phyloP scores from a whole-genome alignment of 345 rosid species.

The Populus nigra region DNA sequence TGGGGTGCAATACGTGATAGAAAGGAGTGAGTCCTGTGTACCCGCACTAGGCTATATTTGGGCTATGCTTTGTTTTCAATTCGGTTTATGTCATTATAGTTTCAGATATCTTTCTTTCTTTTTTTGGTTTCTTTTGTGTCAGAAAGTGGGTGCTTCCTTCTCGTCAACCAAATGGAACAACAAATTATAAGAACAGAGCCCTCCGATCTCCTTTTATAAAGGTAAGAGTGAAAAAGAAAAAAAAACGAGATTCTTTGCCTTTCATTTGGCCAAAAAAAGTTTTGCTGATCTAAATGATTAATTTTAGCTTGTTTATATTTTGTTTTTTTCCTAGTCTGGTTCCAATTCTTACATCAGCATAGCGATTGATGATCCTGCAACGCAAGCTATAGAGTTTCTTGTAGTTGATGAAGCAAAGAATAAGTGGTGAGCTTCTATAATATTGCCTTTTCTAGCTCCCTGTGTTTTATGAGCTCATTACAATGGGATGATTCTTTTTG shows the following conservation, averaged over 20 bases:
- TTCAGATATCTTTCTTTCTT: conserved; percentile 9
- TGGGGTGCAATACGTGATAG: conserved; percentile 81
- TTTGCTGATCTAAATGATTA: conserved; percentile 10
- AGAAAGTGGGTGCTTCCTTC: conserved; percentile 95
- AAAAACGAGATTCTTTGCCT: conserved; percentile 10
- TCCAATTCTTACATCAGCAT: conserved; percentile 56
- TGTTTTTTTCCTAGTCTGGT: conserved; percentile 52
- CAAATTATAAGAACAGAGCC: conserved; percentile 81
- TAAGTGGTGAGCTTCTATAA: conserved; percentile 62
- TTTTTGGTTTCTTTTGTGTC: conserved; percentile 15
- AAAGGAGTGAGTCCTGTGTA: conserved; percentile 56
- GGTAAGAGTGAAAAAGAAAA: conserved; percentile 43
- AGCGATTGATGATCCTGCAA: conserved; percentile 76
- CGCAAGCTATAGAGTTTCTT: conserved; percentile 87
- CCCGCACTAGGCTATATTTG: background rate
- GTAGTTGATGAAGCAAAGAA: conserved; percentile 74
- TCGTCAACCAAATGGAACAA: conserved; percentile 68
- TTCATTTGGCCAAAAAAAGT: conserved; percentile 6
- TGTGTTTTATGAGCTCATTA: conserved; percentile 11
- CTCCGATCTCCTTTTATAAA: conserved; percentile 83
- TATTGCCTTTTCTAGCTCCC: conserved; percentile 11
- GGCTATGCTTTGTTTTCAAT: background rate
- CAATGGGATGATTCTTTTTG: background rate
- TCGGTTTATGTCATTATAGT: background rate
- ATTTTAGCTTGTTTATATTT: conserved; percentile 13